A percentile compares a stretch with the other conserved stretches of the same genome.
phyloP scores from a whole-genome alignment of 257 asterid species.

The Ballota nigra region DNA sequence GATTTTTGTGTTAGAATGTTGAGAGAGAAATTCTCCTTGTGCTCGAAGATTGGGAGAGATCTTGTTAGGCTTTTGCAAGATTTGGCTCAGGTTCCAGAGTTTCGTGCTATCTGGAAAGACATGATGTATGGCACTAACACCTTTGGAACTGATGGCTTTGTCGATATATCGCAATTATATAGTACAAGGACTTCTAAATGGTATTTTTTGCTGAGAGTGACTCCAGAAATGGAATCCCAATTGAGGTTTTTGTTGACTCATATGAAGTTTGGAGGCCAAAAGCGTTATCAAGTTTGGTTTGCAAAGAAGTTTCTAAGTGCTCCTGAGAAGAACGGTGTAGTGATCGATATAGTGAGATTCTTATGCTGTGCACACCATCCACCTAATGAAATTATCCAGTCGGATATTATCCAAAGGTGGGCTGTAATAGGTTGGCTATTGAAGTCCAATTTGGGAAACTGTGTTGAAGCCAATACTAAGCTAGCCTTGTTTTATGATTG shows the following conservation, averaged over 20 bases:
- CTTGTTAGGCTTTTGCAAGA: constrained; percentile 80
- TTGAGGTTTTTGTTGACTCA: constrained; percentile 69
- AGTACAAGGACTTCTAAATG: constrained; percentile 45
- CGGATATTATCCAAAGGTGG: constrained; percentile 75
- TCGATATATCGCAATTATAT: constrained; percentile 52
- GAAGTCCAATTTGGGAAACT: constrained; percentile 40
- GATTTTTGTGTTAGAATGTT: constrained; percentile 55
- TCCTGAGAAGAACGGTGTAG: constrained; percentile 48
- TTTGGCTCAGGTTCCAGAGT: constrained; percentile 67
- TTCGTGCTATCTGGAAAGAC: constrained; percentile 69
- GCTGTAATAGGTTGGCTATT: constrained; percentile 79
- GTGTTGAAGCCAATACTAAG: constrained; percentile 67
- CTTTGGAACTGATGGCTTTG: constrained; percentile 44
- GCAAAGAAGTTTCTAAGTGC: constrained; percentile 51
- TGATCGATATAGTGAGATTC: constrained; percentile 71
- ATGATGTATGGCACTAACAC: constrained; percentile 50
- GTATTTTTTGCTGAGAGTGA: constrained; percentile 68
- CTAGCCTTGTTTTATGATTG: constrained; percentile 79
- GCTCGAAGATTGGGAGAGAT: constrained; percentile 79
- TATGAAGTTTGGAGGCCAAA: constrained; percentile 69
- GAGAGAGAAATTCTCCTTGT: constrained; percentile 57
- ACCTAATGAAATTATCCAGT: constrained; percentile 53
- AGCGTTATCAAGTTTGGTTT: constrained; percentile 74
- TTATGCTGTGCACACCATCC: constrained; percentile 82
- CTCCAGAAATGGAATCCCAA: constrained; percentile 88